Evolutionary conservation across 371 early-diverging fungal genomes (phyloP).

Genomic region (Mortierella sp.): DNA sequence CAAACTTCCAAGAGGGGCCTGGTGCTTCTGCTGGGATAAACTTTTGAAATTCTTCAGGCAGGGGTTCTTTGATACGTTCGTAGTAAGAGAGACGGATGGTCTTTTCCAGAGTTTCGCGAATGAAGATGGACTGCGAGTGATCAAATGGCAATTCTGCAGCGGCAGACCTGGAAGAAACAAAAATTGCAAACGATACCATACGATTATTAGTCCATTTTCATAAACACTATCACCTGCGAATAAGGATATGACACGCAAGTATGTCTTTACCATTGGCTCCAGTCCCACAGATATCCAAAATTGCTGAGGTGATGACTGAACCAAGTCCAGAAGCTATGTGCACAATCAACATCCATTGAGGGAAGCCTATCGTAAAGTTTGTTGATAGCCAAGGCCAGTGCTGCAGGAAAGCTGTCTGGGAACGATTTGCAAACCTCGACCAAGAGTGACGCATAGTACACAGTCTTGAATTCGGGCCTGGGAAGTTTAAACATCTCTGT

Average conservation of each 20-base stretch:
- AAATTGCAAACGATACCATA: not conserved
- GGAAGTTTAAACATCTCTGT: slow-evolving; percentile 82
- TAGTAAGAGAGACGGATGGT: slow-evolving; percentile 86
- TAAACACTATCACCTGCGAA: not conserved
- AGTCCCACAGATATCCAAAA: slow-evolving; percentile 93
- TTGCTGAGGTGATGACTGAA: slow-evolving; percentile 94
- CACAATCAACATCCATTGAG: slow-evolving; percentile 88
- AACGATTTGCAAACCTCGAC: slow-evolving; percentile 87
- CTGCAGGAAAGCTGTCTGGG: slow-evolving; percentile 72
- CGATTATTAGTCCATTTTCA: no score
- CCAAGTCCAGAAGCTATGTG: slow-evolving; percentile 85
- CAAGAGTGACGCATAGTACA: slow-evolving; percentile 87
- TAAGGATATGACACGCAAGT: not conserved
- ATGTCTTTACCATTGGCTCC: slow-evolving; percentile 81
- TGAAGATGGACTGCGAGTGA: slow-evolving; percentile 73
- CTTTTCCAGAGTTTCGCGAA: slow-evolving; percentile 88
- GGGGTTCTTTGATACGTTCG: slow-evolving; percentile 84
- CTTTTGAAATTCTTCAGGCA: slow-evolving; percentile 75
- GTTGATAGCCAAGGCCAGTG: slow-evolving; percentile 65
- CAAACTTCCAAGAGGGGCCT: slow-evolving; percentile 76
- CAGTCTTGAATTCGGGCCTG: slow-evolving; percentile 68
- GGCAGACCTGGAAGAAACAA: slow-evolving; percentile 55
- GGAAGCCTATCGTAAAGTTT: slow-evolving; percentile 73
- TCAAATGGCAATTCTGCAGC: slow-evolving; percentile 60
- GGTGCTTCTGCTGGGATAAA: slow-evolving; percentile 79